Evolutionary conservation across 2,329 filamentous ascomycete genomes (phyloP).

Genomic region (Botrytis tulipae): DNA sequence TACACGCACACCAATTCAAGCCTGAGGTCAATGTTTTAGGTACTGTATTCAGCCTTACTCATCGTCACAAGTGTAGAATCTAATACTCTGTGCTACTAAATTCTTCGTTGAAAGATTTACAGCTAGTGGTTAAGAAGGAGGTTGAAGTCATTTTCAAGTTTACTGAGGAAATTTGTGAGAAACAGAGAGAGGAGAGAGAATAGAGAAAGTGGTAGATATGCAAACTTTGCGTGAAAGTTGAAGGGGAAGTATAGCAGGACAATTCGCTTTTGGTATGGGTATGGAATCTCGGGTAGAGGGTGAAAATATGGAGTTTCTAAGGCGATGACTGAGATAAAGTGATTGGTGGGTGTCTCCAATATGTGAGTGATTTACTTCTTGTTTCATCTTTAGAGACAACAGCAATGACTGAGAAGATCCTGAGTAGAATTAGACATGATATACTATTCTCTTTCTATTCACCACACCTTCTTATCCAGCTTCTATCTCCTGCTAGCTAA

Average conservation of each 20-base stretch:
- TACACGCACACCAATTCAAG: not conserved
- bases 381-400: not conserved
- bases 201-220: not conserved
- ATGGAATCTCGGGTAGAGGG: not conserved
- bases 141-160: not conserved
- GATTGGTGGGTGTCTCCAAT: not conserved
- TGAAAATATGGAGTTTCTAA: not conserved
- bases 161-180: not conserved
- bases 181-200: accelerated
- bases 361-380: not conserved
- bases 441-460: not conserved
- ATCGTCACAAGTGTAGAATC: not conserved
- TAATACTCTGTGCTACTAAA: not conserved
- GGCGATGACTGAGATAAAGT: not conserved
- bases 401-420: not conserved
- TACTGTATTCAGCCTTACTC: accelerated
- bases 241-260: not conserved
- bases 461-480: accelerated
- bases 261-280: not conserved
- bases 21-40: not conserved
- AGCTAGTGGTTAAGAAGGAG: not conserved
- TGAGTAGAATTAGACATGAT: not conserved
- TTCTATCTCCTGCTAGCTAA: not conserved
- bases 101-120: not conserved
- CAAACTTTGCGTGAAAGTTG: not conserved